A percentile compares a stretch with the other conserved stretches of the same genome.
These are phyloP conservation scores for Brettanomyces bruxellensis DNA, from an alignment of 805 yeast species.

Conservation along the genomic window DNA sequence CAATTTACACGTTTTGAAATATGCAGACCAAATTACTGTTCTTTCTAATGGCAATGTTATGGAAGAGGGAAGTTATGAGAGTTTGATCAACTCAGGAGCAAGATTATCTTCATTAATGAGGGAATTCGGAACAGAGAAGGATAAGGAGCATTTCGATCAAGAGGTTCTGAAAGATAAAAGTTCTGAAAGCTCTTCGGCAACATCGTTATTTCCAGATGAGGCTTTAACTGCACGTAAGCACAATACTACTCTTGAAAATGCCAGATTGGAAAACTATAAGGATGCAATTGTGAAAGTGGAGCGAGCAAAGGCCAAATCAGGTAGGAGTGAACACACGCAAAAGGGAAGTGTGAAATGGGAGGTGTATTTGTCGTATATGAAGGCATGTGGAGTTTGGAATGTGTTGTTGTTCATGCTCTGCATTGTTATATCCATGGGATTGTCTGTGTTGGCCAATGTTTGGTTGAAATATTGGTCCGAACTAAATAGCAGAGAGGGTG, in stretches of 20 bases:
- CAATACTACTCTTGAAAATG: slow-evolving; percentile 38
- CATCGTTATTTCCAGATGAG: not conserved
- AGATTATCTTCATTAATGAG: slow-evolving; percentile 1
- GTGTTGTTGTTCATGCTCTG: slow-evolving; percentile 49
- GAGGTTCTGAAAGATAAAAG: slow-evolving; percentile 9
- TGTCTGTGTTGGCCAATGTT: slow-evolving; percentile 60
- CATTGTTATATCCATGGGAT: slow-evolving; percentile 44
- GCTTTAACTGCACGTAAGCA: slow-evolving; percentile 10
- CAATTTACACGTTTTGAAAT: slow-evolving; percentile 67
- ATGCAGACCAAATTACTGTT: slow-evolving; percentile 63
- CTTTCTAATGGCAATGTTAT: slow-evolving; percentile 60
- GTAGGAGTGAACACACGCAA: slow-evolving; percentile 66
- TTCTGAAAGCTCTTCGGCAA: slow-evolving; percentile 4
- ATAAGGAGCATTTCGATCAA: slow-evolving; percentile 19
- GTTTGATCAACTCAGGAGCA: slow-evolving; percentile 27
- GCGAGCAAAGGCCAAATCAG: slow-evolving; percentile 29
- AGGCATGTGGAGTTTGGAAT: slow-evolving; percentile 66
- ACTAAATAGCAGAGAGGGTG: slow-evolving; percentile 55
- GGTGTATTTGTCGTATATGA: slow-evolving; percentile 71
- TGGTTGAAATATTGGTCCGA: slow-evolving; percentile 98
- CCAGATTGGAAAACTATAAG: slow-evolving; percentile 38
- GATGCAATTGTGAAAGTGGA: slow-evolving; percentile 23
- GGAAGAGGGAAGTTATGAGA: slow-evolving; percentile 54
- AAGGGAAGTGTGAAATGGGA: slow-evolving; percentile 88
- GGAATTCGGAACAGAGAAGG: slow-evolving; percentile 42